These are phyloP conservation scores for Phytophthora palmivora DNA, from an alignment of 352 stramenopile species.

Conservation along the genomic window DNA sequence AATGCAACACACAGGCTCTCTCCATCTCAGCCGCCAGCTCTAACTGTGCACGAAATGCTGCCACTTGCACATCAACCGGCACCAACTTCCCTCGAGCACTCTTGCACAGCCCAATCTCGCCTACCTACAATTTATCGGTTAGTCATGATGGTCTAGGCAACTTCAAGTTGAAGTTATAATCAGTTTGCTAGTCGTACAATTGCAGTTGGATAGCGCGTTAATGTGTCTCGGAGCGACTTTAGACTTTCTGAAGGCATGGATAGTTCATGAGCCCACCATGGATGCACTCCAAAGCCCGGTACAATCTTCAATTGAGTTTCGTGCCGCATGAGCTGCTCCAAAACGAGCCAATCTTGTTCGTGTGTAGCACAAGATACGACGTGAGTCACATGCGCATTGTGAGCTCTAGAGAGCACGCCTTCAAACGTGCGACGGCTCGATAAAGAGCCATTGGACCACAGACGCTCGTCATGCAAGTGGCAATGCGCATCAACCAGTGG, in stretches of 20 bases:
- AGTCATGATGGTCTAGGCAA: slow-evolving; percentile 24
- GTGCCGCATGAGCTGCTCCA: slow-evolving; percentile 50
- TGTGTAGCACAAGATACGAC: slow-evolving; percentile 70
- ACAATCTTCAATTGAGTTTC: slow-evolving; percentile 39
- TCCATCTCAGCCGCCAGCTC: slow-evolving; percentile 54
- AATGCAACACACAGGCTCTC: slow-evolving; percentile 75
- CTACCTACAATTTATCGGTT: slow-evolving; percentile 44
- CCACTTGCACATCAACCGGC: slow-evolving; percentile 50
- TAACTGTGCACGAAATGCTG: slow-evolving; percentile 61
- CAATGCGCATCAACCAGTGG: slow-evolving; percentile 70
- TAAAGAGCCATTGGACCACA: slow-evolving; percentile 25
- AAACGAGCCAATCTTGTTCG: slow-evolving; percentile 60
- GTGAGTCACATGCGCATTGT: slow-evolving; percentile 47
- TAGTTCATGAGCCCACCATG: slow-evolving; percentile 65
- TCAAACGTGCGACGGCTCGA: slow-evolving; percentile 30
- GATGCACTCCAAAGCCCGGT: slow-evolving; percentile 76
- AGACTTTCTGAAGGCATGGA: slow-evolving; percentile 36
- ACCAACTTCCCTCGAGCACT: slow-evolving; percentile 59
- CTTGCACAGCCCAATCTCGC: slow-evolving; percentile 86
- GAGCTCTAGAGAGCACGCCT: slow-evolving; percentile 47
- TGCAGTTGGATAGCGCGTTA: slow-evolving; percentile 51
- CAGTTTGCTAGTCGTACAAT: slow-evolving; percentile 46
- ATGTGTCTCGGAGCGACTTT: slow-evolving; percentile 34
- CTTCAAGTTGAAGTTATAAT: slow-evolving; percentile 31
- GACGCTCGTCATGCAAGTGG: slow-evolving; percentile 69